A percentile compares a stretch with the other conserved stretches of the same genome.
phyloP scores from a whole-genome alignment of 2,329 filamentous ascomycete species.

The Cercospora beticola region DNA sequence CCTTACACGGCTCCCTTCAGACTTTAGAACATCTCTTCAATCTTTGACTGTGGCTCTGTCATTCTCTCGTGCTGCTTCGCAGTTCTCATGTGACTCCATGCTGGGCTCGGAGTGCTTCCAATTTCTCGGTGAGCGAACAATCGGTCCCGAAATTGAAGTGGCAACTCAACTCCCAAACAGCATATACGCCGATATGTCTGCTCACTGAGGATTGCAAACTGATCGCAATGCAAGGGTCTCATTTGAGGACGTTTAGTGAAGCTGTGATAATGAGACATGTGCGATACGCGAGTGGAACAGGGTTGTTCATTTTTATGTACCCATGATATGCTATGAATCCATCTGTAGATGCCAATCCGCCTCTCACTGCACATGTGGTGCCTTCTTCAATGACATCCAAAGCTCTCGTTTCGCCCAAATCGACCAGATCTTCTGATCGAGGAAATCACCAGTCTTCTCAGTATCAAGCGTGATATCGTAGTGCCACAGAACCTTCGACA shows the following conservation, averaged over 20 bases:
- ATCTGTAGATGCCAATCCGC: neutral
- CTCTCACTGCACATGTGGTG: neutral
- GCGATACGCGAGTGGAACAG: neutral
- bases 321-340: neutral
- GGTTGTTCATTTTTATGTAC: neutral
- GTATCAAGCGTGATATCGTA: conserved; percentile 26
- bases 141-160: neutral
- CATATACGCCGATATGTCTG: neutral
- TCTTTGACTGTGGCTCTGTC: no score
- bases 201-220: neutral
- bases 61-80: no score
- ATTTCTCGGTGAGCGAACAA: neutral
- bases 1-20: neutral
- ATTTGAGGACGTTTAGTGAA: neutral
- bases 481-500: conserved; percentile 32
- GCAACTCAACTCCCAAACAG: neutral
- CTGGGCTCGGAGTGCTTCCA: neutral
- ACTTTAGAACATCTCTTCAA: no score
- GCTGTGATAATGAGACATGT: neutral
- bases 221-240: neutral
- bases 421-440: neutral
- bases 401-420: neutral
- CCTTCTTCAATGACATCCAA: neutral
- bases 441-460: neutral
- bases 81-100: neutral